A percentile compares a stretch with the other conserved stretches of the same genome.
These are phyloP conservation scores for Debaryomyces hansenii DNA, from an alignment of 805 yeast species.

Conservation along the genomic window DNA sequence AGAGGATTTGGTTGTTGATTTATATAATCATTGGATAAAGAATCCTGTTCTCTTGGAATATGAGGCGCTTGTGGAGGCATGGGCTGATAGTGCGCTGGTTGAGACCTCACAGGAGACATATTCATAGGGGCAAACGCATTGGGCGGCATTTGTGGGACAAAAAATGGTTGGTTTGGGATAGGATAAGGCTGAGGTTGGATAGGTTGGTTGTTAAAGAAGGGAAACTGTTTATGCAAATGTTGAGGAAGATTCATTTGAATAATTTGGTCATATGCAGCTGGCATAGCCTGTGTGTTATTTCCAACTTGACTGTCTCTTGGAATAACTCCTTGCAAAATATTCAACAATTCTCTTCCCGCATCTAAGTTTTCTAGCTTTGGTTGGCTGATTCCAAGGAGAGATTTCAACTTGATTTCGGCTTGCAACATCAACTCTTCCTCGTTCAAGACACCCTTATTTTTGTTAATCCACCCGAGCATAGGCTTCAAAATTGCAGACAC, in stretches of 20 bases:
- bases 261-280: slow-evolving; percentile 2
- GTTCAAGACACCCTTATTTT: slow-evolving; percentile 46
- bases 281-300: slow-evolving; percentile 2
- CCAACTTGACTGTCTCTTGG: slow-evolving; percentile 6
- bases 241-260: slow-evolving; percentile 32
- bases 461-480: slow-evolving; percentile 53
- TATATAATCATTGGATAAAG: slow-evolving; percentile 5
- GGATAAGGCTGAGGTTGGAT: slow-evolving; percentile 15
- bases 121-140: slow-evolving; percentile 4
- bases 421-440: slow-evolving; percentile 61
- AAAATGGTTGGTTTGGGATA: slow-evolving; percentile 7
- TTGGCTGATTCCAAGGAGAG: slow-evolving; percentile 56
- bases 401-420: slow-evolving; percentile 67
- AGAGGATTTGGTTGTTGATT: slow-evolving; percentile 34
- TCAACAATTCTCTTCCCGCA: slow-evolving; percentile 76
- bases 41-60: slow-evolving; percentile 9
- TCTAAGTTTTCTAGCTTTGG: slow-evolving; percentile 40
- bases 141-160: slow-evolving; percentile 6
- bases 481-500: slow-evolving; percentile 53
- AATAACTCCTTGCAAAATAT: slow-evolving; percentile 50
- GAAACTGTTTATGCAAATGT: slow-evolving; percentile 28
- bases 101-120: neutral
- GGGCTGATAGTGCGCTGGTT: slow-evolving; percentile 1
- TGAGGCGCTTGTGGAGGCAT: slow-evolving; percentile 6
- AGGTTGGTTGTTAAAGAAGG: slow-evolving; percentile 14